Evolutionary conservation across 2,329 filamentous ascomycete genomes (phyloP), one percentile per base, ranked within the genome.

Genomic region (Xylaria polymorpha): DNA sequence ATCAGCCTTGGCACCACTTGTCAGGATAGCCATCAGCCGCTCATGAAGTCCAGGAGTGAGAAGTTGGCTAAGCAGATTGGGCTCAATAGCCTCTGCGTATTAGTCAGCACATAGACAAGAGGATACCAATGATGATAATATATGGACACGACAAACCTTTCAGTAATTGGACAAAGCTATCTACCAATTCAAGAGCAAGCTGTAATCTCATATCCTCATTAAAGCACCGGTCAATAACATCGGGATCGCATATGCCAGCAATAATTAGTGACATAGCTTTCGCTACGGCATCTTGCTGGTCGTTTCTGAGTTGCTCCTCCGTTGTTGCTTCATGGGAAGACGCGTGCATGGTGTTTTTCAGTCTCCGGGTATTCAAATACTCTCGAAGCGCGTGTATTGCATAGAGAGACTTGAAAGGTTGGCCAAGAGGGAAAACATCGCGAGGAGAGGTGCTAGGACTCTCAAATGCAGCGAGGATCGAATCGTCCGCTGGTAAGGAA

Each of bases 381-480:
- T 89, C 85, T 25, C 84, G 82, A 46, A 97, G 83, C 0, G 90
- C 88, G 75, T 91, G 86, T 0, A 94, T 80, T 2, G 91, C 91
- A 77, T 94, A 97, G 0, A 94, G 83, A 1, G 89, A 89, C 74
- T 91, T 92, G 82, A 90, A 94, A 1, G 91, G 91, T 67, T 91
- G 89, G 0, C 87, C 85, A 1, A 87, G 79, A 7, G 92, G 90
- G 69, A 96, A 94, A 1, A 94, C 81, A 12, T 91, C 85, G 12
- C 81, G 79, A 68, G 90, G 86, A 0, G 85, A 82, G n/a, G 83
- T 84, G 0, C 80, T 77, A 1, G 84, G 80, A 9, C 85, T 84
- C 61, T 87, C 85, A 61, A 96, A 86, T 32, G 86, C 83, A 32
- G 85, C 82, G 29, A 91, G 78, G 41, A 92, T 83, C 61, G 86